These are phyloP conservation scores for Fusarium lyarnte DNA, from an alignment of 2,329 filamentous ascomycete species.

Conservation along the genomic window DNA sequence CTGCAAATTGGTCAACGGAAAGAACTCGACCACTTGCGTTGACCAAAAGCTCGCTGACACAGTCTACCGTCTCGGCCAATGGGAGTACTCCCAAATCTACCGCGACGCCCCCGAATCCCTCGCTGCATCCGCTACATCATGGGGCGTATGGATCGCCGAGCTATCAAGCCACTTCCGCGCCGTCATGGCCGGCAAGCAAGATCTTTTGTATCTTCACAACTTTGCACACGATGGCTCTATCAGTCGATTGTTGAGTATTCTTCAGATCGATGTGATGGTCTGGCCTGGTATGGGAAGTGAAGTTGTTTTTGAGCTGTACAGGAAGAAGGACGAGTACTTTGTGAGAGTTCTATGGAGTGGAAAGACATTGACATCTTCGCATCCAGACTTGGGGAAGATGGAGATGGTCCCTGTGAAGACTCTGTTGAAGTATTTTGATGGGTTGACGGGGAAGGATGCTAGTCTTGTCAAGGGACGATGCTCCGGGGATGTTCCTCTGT, in stretches of 20 bases:
- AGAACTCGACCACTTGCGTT: conserved; percentile 66
- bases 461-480: conserved; percentile 53
- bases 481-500: conserved; percentile 12
- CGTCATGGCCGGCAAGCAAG: conserved; percentile 53
- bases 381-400: conserved; percentile 72
- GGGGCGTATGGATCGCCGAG: conserved; percentile 80
- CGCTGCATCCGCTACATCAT: conserved; percentile 66
- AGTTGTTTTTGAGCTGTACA: conserved; percentile 78
- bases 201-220: conserved; percentile 73
- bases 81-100: conserved; percentile 83
- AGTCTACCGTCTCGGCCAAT: conserved; percentile 80
- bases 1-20: conserved; percentile 63
- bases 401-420: conserved; percentile 75
- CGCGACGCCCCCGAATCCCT: conserved; percentile 73
- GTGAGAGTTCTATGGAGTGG: conserved; percentile 78
- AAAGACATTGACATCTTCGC: conserved; percentile 71
- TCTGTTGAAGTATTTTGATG: conserved; percentile 76
- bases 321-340: conserved; percentile 56
- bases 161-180: conserved; percentile 72
- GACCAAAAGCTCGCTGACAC: conserved; percentile 69
- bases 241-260: conserved; percentile 70
- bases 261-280: conserved; percentile 77
- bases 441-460: conserved; percentile 67
- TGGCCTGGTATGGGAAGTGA: conserved; percentile 87
- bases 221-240: conserved; percentile 82